Evolutionary conservation across 108 stramenopile genomes (phyloP).

Genomic region (Skeletonema potamos): DNA sequence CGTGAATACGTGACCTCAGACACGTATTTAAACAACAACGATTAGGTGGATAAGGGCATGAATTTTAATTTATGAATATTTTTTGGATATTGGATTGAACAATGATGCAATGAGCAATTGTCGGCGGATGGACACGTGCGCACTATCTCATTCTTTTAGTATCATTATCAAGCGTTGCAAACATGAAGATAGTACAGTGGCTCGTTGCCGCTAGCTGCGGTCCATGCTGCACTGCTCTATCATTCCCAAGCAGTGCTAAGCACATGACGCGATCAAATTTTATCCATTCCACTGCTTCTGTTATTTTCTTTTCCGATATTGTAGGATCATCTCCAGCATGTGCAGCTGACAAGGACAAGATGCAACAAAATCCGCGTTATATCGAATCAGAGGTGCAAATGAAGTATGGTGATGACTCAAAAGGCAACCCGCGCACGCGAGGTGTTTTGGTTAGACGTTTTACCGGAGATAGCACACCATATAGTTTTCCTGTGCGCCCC

Average conservation of each 20-base stretch:
- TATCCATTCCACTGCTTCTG: slow-evolving; percentile 33
- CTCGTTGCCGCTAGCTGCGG: background rate
- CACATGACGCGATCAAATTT: slow-evolving; percentile 26
- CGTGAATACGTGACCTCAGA: too few relatives aligned
- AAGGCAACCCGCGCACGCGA: slow-evolving; percentile 77
- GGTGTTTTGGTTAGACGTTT: slow-evolving; percentile 76
- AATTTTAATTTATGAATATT: too few relatives aligned
- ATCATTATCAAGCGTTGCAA: background rate
- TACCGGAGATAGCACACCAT: slow-evolving; percentile 86
- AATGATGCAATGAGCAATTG: too few relatives aligned
- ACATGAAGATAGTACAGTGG: background rate
- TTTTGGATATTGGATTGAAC: too few relatives aligned
- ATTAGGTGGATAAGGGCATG: too few relatives aligned
- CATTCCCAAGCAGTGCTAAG: slow-evolving; percentile 10
- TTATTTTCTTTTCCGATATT: slow-evolving; percentile 13
- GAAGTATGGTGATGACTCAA: slow-evolving; percentile 62
- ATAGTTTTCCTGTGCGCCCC: slow-evolving; percentile 58
- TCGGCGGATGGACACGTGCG: too few relatives aligned
- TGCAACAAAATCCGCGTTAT: slow-evolving; percentile 54
- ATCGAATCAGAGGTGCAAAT: slow-evolving; percentile 80
- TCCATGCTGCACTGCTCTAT: slow-evolving; percentile 18
- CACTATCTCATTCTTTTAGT: too few relatives aligned
- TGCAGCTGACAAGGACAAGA: slow-evolving; percentile 19
- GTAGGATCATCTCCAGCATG: slow-evolving; percentile 18
- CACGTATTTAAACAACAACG: too few relatives aligned